phyloP scores from a whole-genome alignment of 1,284 basidiomycete genomes.

The Naganishia cerealis region DNA sequence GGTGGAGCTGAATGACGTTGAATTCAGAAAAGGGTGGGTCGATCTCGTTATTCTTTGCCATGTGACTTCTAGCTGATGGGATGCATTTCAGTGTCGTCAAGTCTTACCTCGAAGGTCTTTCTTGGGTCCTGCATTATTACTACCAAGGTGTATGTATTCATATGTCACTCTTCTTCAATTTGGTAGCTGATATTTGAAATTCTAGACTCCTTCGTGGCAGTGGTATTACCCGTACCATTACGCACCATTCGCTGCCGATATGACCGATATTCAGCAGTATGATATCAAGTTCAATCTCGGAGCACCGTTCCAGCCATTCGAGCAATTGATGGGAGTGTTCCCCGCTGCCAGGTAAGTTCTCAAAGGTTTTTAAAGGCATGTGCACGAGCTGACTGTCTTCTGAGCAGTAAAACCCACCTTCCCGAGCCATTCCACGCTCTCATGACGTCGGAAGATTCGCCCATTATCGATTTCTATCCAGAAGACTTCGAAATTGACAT shows the following conservation, averaged over 20 bases:
- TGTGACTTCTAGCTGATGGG: neutral
- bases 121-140: constrained; percentile 96
- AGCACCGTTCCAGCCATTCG: constrained; percentile 91
- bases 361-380: neutral
- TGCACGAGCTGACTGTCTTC: constrained; percentile 16
- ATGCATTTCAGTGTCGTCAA: constrained; percentile 67
- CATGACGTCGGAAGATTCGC: constrained; percentile 84
- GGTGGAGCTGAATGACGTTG: constrained; percentile 67
- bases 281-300: constrained; percentile 73
- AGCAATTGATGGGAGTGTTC: constrained; percentile 97
- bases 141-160: constrained; percentile 81
- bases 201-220: constrained; percentile 90
- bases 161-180: neutral
- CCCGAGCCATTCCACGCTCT: constrained; percentile 80
- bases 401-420: constrained; percentile 75
- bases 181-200: constrained; percentile 29
- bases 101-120: constrained; percentile 87
- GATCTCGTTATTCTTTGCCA: constrained; percentile 5
- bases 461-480: constrained; percentile 96
- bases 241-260: constrained; percentile 96
- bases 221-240: constrained; percentile 99
- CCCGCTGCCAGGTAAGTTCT: constrained; percentile 75
- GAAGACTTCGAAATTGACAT: constrained; percentile 92
- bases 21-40: constrained; percentile 73
- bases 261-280: constrained; percentile 75